Base-by-base conservation (phyloP, 1,284 basidiomycete genomes). In the Ceratobasidium sp. region DNA sequence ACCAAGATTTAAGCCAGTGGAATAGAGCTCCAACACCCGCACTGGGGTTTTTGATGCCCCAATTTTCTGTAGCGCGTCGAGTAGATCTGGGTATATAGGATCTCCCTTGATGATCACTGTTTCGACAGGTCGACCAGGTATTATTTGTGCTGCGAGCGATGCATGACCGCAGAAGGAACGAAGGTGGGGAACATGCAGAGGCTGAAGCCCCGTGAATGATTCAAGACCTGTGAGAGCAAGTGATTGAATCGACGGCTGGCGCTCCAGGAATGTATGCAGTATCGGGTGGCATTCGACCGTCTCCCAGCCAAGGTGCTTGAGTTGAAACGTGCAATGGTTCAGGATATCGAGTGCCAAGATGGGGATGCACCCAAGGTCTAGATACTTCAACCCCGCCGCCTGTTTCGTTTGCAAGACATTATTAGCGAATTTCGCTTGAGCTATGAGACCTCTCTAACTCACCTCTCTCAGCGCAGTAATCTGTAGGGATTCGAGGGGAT, bases 201-300 rank as follows among this genome's bases (percentile, higher is more conserved):
- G 66, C 19, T 58, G 66, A 29, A 69, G 54, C 8, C 53, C 54
- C 6, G 66, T 51, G 27, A 69, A 48, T 1, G 66, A 56, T 34
- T 43, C 34, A 16, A 69, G 48, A 14, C 53, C 58, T 1, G 66
- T 69, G 27, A 69, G 54, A 8, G 66, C 66, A 8, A 69, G 53
- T 0, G 66, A 69, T 46, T 69, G 66, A 24, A 69, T 69, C 24
- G 66, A 58, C 3, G 66, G 53, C 41, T 69, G 66, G 8, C 53
- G 66, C 27, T 69, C 66, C 11, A 69, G 51, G 27, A 69, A 69
- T 24, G 66, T 69, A 27, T 69, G 66, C 41, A 69, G 53, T 43
- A 69, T 69, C 29, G 66, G 66, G 41, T 69, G 66, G 27, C 66
- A 69, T 16, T 69, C 66, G 7, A 69, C 66, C 19, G 66, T 69